Conservation (phyloP, 2,329 filamentous ascomycete species). For the Mycogone perniciosa region DNA sequence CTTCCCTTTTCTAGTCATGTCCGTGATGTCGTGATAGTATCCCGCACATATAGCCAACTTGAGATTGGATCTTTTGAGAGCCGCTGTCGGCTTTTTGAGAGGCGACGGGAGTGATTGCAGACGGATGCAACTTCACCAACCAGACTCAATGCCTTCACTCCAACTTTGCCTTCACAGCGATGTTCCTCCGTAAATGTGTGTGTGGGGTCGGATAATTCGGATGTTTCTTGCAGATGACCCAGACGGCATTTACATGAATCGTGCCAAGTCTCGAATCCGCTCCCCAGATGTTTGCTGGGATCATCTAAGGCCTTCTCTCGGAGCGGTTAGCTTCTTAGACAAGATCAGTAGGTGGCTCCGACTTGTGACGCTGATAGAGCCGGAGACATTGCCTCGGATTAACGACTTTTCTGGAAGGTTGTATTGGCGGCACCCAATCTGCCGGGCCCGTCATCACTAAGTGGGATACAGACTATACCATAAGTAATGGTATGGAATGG, state of each 20-base stretch:
- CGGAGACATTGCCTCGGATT: background rate
- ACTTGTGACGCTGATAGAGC: background rate
- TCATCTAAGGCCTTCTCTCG: background rate
- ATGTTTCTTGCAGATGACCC: background rate
- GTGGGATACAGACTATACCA: too few relatives aligned
- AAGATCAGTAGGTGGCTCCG: background rate
- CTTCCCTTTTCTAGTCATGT: conserved; percentile 5
- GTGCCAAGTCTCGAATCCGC: background rate
- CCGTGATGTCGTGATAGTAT: conserved; percentile 4
- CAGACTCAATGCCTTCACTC: too few relatives aligned
- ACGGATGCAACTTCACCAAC: too few relatives aligned
- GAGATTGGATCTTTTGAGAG: background rate
- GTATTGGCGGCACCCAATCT: too few relatives aligned
- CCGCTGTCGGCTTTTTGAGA: too few relatives aligned
- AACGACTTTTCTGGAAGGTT: background rate
- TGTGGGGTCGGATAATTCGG: conserved; percentile 5
- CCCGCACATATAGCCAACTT: background rate
- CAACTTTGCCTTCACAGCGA: background rate
- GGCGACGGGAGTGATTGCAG: too few relatives aligned
- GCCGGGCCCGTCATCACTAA: too few relatives aligned
- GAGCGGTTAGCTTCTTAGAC: background rate
- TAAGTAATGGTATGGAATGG: too few relatives aligned
- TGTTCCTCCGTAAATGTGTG: background rate
- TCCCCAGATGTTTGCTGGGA: background rate
- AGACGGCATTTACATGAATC: background rate